Conservation (phyloP, 73 alveolate genomes). For the Stentor roeselii region DNA sequence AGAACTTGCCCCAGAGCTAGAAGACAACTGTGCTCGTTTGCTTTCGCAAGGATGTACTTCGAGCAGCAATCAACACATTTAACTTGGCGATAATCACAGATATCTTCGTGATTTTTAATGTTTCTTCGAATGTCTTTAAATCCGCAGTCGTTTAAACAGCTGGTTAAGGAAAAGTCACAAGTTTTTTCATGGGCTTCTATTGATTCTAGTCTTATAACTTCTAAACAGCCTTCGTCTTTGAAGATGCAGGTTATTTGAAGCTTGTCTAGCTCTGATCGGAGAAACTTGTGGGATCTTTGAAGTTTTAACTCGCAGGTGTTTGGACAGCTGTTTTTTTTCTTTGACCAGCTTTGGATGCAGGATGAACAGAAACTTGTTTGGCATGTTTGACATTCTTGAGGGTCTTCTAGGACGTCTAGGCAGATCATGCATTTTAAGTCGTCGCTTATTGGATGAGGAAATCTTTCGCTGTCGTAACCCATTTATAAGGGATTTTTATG, state of each 20-base stretch:
- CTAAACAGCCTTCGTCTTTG: background rate
- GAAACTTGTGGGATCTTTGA: constrained; percentile 17
- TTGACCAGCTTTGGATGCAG: background rate
- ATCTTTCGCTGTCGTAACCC: constrained; percentile 27
- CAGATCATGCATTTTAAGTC: constrained; percentile 24
- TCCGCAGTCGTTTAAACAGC: background rate
- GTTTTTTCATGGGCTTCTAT: background rate
- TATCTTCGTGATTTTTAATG: constrained; percentile 13
- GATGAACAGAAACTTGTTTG: constrained; percentile 21
- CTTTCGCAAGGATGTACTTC: background rate
- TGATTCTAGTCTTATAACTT: background rate
- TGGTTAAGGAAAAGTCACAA: background rate
- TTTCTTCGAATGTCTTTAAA: background rate
- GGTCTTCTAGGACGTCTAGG: constrained; percentile 29
- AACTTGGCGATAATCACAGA: background rate
- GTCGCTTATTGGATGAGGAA: constrained; percentile 17
- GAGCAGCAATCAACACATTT: constrained; percentile 14
- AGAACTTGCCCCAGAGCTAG: background rate
- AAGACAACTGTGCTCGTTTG: background rate
- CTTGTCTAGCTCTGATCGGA: background rate
- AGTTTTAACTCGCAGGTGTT: constrained; percentile 19
- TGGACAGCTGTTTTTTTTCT: constrained; percentile 3
- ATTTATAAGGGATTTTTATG: no score
- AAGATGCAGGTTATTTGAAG: background rate
- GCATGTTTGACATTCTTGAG: constrained; percentile 20